Conservation (phyloP, 139 green algal genomes). For the Mesotaenium endlicherianum region DNA sequence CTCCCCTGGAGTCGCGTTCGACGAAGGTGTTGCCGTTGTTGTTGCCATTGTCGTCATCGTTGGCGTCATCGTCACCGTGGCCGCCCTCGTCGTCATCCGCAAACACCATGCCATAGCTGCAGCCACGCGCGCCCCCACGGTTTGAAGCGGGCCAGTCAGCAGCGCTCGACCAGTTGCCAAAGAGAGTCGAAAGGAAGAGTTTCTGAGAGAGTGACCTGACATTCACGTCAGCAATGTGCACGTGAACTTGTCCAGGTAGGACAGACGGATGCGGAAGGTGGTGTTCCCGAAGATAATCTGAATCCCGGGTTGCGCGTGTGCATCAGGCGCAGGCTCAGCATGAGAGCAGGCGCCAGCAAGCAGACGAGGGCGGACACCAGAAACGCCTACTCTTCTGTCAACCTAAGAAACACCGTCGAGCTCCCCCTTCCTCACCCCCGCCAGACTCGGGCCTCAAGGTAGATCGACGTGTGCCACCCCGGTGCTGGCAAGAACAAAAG, state of each 20-base stretch:
- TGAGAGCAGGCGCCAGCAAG: too few species aligned
- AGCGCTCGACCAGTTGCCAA: background rate
- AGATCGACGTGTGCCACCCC: too few species aligned
- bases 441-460: too few species aligned
- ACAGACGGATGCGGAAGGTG: background rate
- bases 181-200: too few species aligned
- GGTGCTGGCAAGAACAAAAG: too few species aligned
- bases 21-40: background rate
- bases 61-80: background rate
- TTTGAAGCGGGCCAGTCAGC: background rate
- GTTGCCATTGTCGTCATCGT: background rate
- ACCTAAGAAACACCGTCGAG: too few species aligned
- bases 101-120: slow-evolving; percentile 28
- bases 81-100: background rate
- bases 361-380: too few species aligned
- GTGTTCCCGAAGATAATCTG: background rate
- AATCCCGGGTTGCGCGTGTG: background rate
- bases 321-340: too few species aligned
- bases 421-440: too few species aligned
- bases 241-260: too few species aligned
- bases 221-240: background rate
- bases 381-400: too few species aligned
- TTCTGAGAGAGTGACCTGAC: background rate
- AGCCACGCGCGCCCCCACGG: background rate
- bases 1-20: background rate